A percentile compares a stretch with the other conserved stretches of the same genome.
These are phyloP conservation scores for Geotrichum aggregatum DNA, from an alignment of 1,139 yeast species.

Conservation along the genomic window DNA sequence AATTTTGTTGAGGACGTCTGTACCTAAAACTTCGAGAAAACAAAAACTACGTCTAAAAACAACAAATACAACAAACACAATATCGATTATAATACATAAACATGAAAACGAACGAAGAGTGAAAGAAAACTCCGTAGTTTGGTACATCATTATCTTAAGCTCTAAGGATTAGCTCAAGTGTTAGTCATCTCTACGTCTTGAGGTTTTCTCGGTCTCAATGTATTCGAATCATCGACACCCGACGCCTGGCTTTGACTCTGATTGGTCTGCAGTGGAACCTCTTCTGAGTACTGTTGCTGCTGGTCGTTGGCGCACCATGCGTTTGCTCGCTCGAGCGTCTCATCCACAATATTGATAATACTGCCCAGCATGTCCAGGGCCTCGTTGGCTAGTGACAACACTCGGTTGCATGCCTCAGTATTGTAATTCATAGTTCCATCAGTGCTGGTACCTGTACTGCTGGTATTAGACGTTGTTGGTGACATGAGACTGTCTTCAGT, in stretches of 20 bases:
- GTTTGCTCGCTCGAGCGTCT: slow-evolving; percentile 79
- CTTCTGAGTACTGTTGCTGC: background rate
- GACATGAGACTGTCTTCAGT: background rate
- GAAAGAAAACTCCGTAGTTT: no score
- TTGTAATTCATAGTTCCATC: background rate
- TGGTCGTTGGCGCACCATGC: slow-evolving; percentile 25
- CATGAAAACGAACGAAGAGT: no score
- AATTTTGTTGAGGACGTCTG: no score
- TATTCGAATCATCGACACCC: no score
- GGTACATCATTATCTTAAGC: no score
- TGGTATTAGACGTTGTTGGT: slow-evolving; percentile 3
- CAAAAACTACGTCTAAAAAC: no score
- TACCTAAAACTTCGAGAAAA: no score
- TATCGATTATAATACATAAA: no score
- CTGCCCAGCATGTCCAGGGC: slow-evolving; percentile 82
- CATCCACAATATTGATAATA: slow-evolving; percentile 77
- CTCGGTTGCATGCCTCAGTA: slow-evolving; percentile 46
- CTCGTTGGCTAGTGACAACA: slow-evolving; percentile 79
- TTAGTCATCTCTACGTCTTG: slow-evolving; percentile 5
- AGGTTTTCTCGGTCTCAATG: background rate
- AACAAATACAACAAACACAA: no score
- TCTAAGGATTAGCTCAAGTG: no score
- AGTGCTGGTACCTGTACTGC: slow-evolving; percentile 3
- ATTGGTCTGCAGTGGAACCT: no score
- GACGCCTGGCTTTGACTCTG: background rate